These are phyloP conservation scores for Lasiosphaeria hispida DNA, from an alignment of 495 filamentous ascomycete genomes.

Conservation along the genomic window DNA sequence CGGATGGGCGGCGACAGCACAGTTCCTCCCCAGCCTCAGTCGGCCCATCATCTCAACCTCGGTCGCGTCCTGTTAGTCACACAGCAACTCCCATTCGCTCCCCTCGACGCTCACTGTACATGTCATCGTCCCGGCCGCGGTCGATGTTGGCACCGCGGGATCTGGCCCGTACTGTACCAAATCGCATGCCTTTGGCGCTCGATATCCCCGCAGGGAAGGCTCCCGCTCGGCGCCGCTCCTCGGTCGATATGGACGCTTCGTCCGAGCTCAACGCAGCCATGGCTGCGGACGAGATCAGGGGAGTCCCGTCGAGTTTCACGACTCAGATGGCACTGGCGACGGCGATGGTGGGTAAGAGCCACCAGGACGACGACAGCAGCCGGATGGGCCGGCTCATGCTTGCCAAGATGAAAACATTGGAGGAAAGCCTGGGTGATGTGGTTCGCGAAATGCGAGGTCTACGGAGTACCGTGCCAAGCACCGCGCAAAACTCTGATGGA, in stretches of 20 bases:
- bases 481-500: slow-evolving; percentile 38
- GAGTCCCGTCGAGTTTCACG: slow-evolving; percentile 70
- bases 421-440: slow-evolving; percentile 80
- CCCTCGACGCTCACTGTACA: slow-evolving; percentile 45
- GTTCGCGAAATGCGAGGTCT: slow-evolving; percentile 77
- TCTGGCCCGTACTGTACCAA: slow-evolving; percentile 48
- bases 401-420: slow-evolving; percentile 87
- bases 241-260: slow-evolving; percentile 64
- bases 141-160: slow-evolving; percentile 52
- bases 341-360: slow-evolving; percentile 33
- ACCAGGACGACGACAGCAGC: slow-evolving; percentile 60
- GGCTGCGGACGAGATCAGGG: slow-evolving; percentile 58
- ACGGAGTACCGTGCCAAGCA: slow-evolving; percentile 39
- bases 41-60: slow-evolving; percentile 23
- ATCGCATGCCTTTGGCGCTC: slow-evolving; percentile 28
- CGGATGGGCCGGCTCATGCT: slow-evolving; percentile 78
- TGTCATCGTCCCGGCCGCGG: slow-evolving; percentile 41
- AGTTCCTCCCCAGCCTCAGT: slow-evolving; percentile 51
- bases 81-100: slow-evolving; percentile 46
- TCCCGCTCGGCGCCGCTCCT: slow-evolving; percentile 42
- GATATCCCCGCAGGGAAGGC: slow-evolving; percentile 25
- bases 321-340: slow-evolving; percentile 76
- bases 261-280: slow-evolving; percentile 63
- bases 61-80: slow-evolving; percentile 34
- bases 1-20: slow-evolving; percentile 34